Conservation (phyloP, 2,329 filamentous ascomycete genomes). For the Penicillium sp. region DNA sequence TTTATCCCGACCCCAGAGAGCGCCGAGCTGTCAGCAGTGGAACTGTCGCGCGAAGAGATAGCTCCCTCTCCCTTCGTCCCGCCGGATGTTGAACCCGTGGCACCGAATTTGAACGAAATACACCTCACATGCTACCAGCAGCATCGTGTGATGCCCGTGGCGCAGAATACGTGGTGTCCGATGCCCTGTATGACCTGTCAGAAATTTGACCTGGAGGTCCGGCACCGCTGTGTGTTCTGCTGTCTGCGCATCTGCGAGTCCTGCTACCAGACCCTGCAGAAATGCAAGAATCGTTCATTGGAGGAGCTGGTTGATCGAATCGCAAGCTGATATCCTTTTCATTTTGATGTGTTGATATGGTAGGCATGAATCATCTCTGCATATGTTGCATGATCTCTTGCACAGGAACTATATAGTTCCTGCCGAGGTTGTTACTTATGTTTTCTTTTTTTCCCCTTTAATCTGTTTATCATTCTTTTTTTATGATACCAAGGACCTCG, state of each 20-base stretch:
- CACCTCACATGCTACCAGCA: slow-evolving; percentile 43
- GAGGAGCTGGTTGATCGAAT: slow-evolving; percentile 29
- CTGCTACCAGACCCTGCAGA: slow-evolving; percentile 37
- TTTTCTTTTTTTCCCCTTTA: background rate
- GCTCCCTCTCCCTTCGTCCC: slow-evolving; percentile 22
- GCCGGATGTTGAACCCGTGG: slow-evolving; percentile 34
- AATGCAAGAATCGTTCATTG: slow-evolving; percentile 34
- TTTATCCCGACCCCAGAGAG: slow-evolving; percentile 36
- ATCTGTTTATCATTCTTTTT: slow-evolving; percentile 4
- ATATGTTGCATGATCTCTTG: background rate
- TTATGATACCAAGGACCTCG: slow-evolving; percentile 24
- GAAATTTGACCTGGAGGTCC: slow-evolving; percentile 37
- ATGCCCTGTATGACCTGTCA: slow-evolving; percentile 46
- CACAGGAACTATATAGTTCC: background rate
- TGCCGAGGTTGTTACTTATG: background rate
- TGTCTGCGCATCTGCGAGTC: slow-evolving; percentile 40
- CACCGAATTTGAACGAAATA: slow-evolving; percentile 35
- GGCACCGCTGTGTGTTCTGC: slow-evolving; percentile 44
- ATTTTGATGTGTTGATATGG: background rate
- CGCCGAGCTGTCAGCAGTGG: slow-evolving; percentile 12
- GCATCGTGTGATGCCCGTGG: slow-evolving; percentile 36
- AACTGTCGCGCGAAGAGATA: slow-evolving; percentile 14
- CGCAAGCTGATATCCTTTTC: background rate
- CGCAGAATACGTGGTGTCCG: slow-evolving; percentile 41
- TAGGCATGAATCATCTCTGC: background rate